A percentile compares a stretch with the other conserved stretches of the same genome.
Evolutionary conservation across 495 filamentous ascomycete genomes (phyloP).

Genomic region (Evansstolkia leycettana): DNA sequence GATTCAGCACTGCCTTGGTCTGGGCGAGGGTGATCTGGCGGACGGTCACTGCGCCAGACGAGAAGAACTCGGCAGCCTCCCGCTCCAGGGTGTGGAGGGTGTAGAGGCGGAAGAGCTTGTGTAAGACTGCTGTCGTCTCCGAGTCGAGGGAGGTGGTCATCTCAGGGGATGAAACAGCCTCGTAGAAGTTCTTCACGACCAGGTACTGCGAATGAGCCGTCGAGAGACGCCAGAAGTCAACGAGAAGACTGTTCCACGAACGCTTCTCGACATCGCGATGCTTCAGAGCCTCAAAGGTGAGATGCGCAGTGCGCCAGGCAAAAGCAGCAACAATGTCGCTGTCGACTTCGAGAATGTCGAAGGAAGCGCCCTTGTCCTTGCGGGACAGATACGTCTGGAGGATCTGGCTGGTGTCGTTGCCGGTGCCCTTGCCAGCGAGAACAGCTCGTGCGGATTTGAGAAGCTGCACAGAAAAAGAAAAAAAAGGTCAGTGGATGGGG

Average conservation of each 20-base stretch:
- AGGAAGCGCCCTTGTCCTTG: constrained; percentile 53
- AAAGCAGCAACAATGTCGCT: constrained; percentile 54
- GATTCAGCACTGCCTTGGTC: constrained; percentile 46
- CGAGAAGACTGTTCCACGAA: constrained; percentile 57
- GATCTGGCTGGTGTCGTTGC: constrained; percentile 46
- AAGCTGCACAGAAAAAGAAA: constrained; percentile 16
- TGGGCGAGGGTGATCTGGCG: constrained; percentile 51
- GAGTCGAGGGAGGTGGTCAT: constrained; percentile 34
- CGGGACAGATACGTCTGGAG: constrained; percentile 46
- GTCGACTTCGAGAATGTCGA: constrained; percentile 51
- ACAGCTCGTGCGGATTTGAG: constrained; percentile 54
- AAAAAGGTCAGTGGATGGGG: constrained; percentile 4
- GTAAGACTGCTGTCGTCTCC: constrained; percentile 39
- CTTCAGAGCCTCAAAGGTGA: constrained; percentile 60
- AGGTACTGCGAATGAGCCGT: constrained; percentile 60
- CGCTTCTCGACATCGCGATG: constrained; percentile 57
- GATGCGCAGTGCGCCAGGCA: constrained; percentile 56
- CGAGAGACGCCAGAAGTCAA: constrained; percentile 60
- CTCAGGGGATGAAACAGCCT: constrained; percentile 42
- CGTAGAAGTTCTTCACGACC: constrained; percentile 60
- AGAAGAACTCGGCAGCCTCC: constrained; percentile 55
- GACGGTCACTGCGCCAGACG: constrained; percentile 47
- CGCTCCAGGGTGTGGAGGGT: constrained; percentile 53
- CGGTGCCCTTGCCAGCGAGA: constrained; percentile 38
- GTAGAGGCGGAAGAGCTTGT: constrained; percentile 54